Conservation (phyloP, 495 filamentous ascomycete species). For the Penicillium goetzii region DNA sequence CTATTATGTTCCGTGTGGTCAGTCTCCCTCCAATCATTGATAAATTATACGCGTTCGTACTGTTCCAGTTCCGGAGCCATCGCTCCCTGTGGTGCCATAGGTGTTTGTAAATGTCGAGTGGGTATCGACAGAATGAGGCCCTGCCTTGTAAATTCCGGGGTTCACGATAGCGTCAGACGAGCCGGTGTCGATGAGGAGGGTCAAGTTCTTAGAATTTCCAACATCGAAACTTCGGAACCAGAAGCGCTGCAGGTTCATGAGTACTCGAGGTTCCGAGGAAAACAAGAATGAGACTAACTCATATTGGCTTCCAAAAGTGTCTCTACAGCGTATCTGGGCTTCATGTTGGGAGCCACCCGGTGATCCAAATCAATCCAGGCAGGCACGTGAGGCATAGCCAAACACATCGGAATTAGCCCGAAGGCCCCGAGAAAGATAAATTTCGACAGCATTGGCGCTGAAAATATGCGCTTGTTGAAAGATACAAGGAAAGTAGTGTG, state of each 20-base stretch:
- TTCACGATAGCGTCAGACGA: conserved; percentile 24
- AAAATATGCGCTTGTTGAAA: not conserved
- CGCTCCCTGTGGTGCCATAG: conserved; percentile 22
- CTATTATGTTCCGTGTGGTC: not conserved
- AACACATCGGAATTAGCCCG: not conserved
- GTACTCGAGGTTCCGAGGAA: not conserved
- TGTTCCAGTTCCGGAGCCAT: conserved; percentile 22
- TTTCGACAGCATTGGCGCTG: not conserved
- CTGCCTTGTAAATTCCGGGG: conserved; percentile 15
- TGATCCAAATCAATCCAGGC: not conserved
- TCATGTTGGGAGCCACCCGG: not conserved
- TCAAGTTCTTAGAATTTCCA: conserved; percentile 9
- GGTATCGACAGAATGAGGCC: conserved; percentile 2
- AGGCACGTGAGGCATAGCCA: not conserved
- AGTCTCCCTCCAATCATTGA: not conserved
- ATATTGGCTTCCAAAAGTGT: not conserved
- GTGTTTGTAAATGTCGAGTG: conserved; percentile 16
- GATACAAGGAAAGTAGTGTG: not conserved
- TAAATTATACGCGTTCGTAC: conserved; percentile 1
- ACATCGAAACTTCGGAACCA: conserved; percentile 14
- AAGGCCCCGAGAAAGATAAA: not conserved
- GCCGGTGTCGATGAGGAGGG: conserved; percentile 19
- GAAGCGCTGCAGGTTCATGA: not conserved
- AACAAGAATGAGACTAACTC: not conserved
- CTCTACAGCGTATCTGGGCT: not conserved